Percentiles rank a stretch among this genome's conserved stretches.
phyloP scores from a whole-genome alignment of 169 alveolate genomes.

The Babesia ovata region DNA sequence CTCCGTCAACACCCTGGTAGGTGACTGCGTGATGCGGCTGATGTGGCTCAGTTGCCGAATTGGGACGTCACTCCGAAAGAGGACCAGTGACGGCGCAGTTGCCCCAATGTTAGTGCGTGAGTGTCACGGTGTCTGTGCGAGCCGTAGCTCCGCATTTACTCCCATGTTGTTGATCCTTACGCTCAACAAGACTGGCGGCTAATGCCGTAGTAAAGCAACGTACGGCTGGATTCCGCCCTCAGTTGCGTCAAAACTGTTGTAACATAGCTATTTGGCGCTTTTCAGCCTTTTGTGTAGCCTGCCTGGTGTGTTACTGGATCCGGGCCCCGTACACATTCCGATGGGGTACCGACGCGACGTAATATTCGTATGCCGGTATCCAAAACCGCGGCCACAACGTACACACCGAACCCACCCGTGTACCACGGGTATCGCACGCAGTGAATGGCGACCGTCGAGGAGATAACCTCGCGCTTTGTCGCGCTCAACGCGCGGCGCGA shows the following conservation, averaged over 20 bases:
- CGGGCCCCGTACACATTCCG: neutral
- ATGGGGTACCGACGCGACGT: neutral
- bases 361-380: no score
- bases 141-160: no score
- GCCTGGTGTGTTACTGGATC: neutral
- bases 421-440: neutral
- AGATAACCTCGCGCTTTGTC: conserved; percentile 35
- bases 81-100: neutral
- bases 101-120: no score
- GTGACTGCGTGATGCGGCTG: neutral
- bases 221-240: no score
- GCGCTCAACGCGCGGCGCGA: conserved; percentile 42
- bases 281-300: no score
- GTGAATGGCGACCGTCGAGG: conserved; percentile 47
- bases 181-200: no score
- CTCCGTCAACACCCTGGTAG: conserved; percentile 64
- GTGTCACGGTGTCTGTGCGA: no score
- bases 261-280: no score
- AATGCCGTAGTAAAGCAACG: no score
- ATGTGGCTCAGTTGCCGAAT: conserved; percentile 47
- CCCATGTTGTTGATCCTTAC: no score
- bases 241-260: no score
- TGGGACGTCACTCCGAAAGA: conserved; percentile 55
- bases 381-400: no score
- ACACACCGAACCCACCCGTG: neutral